Evolutionary conservation across 345 rosid genomes (phyloP), one percentile per base, ranked within the genome.

Genomic region (Eucalyptus regnans): DNA sequence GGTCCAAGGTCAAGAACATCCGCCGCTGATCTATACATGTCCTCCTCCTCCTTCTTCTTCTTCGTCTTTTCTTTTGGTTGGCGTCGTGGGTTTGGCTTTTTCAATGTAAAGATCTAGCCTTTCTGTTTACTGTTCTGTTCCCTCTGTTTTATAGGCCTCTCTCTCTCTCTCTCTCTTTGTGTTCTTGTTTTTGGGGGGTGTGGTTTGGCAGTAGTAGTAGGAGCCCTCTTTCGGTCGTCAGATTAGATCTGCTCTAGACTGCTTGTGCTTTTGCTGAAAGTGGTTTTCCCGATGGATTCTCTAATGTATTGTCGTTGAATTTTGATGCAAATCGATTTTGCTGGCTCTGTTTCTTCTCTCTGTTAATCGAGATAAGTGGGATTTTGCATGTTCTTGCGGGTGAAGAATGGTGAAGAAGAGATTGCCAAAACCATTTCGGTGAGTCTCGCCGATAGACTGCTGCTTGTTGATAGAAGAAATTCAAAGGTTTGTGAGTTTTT

Each of bases 1-100:
- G 98, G 99, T 49, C 58, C 91, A 97, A 96, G 91, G 96, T 97
- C 90, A 97, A 95, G 94, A 92, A 94, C 87, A 90, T 95, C 87
- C 95, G 93, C 88, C 93, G 96, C 88, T 95, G 92, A 92, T 90
- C 48, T 76, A 10, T 20, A 20, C 84, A 6, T 41, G 48, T 76
- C 43, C 41, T 37, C 12, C 43, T 37, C 12, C 83, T 41, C 6
- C 46, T 20, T 13, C 66, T 37, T 20, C n/a, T 37, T 9, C 83
- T 5, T 37, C 83, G 7, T 52, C 33, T 29, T 43, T 22, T 51
- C 64, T 88, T 58, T 48, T 27, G 49, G n/a, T 86, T 87, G 33
- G 43, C 64, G 13, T 27, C 87, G 9, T 41, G 25, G 83, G 50
- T 48, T 60, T 2, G 48, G 51, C 23, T 41, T 76, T 43, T 76